phyloP scores from a whole-genome alignment of 1,139 yeast genomes.

The Scheffersomyces lignicola region DNA sequence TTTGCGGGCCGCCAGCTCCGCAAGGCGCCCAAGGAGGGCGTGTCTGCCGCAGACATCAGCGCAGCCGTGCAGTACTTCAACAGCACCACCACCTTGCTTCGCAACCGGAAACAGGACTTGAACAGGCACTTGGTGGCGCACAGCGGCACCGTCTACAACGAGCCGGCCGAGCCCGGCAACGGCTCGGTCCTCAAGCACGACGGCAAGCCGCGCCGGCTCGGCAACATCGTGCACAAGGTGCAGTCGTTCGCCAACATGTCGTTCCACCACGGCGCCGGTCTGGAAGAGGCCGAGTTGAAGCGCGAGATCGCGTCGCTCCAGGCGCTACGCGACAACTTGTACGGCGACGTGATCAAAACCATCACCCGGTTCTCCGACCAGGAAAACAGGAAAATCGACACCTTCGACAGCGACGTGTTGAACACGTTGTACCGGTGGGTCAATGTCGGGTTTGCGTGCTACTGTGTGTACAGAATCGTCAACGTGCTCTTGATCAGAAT shows the following conservation, averaged over 20 bases:
- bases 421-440: conserved; percentile 12
- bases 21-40: conserved; percentile 3
- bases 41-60: conserved; percentile 27
- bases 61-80: conserved; percentile 37
- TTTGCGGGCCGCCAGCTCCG: conserved; percentile 2
- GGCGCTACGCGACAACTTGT: conserved; percentile 26
- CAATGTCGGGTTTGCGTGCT: conserved; percentile 47
- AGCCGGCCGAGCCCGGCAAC: conserved; percentile 13
- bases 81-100: conserved; percentile 36
- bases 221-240: conserved; percentile 37
- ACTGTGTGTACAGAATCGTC: conserved; percentile 64
- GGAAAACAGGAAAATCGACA: conserved; percentile 11
- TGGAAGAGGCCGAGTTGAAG: conserved; percentile 34
- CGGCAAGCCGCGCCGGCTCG: conserved; percentile 9
- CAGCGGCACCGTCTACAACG: conserved; percentile 31
- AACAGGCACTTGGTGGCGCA: conserved; percentile 18
- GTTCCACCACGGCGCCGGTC: conserved; percentile 14
- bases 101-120: conserved; percentile 34
- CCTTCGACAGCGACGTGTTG: conserved; percentile 5
- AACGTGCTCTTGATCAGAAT: conserved; percentile 45
- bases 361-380: conserved; percentile 17
- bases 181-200: not conserved
- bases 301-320: conserved; percentile 37
- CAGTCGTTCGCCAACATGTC: conserved; percentile 44
- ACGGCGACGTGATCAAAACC: conserved; percentile 27